These are phyloP conservation scores for Trichoderma sp. DNA, from an alignment of 2,329 filamentous ascomycete species.

Conservation along the genomic window DNA sequence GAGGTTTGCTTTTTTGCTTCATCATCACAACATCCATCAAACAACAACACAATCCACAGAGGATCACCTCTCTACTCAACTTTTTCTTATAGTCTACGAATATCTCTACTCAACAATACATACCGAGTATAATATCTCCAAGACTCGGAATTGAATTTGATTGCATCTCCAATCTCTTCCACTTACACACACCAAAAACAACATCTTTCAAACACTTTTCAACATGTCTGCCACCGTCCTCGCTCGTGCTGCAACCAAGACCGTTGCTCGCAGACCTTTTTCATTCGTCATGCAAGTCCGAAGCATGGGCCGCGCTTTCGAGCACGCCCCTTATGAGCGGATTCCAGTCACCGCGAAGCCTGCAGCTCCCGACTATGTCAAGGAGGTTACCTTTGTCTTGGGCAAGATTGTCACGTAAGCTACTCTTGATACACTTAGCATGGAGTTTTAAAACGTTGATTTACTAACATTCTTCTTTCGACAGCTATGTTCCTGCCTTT, in stretches of 20 bases:
- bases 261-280: conserved; percentile 14
- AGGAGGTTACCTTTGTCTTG: neutral
- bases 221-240: conserved; percentile 14
- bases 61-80: conserved; percentile 25
- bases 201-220: neutral
- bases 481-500: conserved; percentile 17
- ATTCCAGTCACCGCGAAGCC: conserved; percentile 5
- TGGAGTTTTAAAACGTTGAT: neutral
- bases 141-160: conserved; percentile 6
- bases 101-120: conserved; percentile 16
- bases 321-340: conserved; percentile 18
- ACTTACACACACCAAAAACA: neutral
- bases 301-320: conserved; percentile 17
- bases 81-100: neutral
- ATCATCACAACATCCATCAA: conserved; percentile 19
- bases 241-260: conserved; percentile 8
- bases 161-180: neutral
- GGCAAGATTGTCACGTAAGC: conserved; percentile 23
- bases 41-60: conserved; percentile 5
- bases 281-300: conserved; percentile 20
- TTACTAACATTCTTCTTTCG: neutral
- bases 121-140: conserved; percentile 5
- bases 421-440: neutral
- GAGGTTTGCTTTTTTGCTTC: neutral
- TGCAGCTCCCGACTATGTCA: conserved; percentile 9